Evolutionary conservation across 140 eudicot species (phyloP).

Genomic region (Senecio squalidus): DNA sequence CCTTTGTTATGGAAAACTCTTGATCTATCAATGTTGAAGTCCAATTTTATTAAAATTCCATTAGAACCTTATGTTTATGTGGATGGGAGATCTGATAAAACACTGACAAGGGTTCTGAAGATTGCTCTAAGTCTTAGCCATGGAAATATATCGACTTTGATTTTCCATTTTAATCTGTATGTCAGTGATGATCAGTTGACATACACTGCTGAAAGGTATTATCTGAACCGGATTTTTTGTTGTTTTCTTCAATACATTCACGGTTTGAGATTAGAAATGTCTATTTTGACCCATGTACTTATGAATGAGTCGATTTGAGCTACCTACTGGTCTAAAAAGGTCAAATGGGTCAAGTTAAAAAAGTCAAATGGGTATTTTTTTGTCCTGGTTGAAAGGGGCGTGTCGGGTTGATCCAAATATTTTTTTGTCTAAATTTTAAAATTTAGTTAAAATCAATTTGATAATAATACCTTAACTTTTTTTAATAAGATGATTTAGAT

Average conservation of each 20-base stretch:
- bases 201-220: constrained; percentile 74
- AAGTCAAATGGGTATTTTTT: no score
- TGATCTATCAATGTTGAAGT: constrained; percentile 47
- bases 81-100: constrained; percentile 55
- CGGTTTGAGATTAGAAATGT: background rate
- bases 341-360: no score
- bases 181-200: constrained; percentile 65
- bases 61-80: constrained; percentile 71
- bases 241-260: background rate
- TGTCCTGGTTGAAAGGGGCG: no score
- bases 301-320: no score
- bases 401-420: no score
- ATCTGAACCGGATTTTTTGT: background rate
- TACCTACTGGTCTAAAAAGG: no score
- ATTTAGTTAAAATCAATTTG: no score
- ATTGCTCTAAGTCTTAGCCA: constrained; percentile 54
- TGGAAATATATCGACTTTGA: constrained; percentile 37
- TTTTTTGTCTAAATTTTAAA: no score
- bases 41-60: constrained; percentile 59
- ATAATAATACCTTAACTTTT: no score
- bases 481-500: no score
- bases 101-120: constrained; percentile 46
- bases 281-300: background rate
- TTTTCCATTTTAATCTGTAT: constrained; percentile 54
- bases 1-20: constrained; percentile 64